Base-by-base conservation (phyloP, 1,139 yeast species). In the Yamadazyma mexicana region DNA sequence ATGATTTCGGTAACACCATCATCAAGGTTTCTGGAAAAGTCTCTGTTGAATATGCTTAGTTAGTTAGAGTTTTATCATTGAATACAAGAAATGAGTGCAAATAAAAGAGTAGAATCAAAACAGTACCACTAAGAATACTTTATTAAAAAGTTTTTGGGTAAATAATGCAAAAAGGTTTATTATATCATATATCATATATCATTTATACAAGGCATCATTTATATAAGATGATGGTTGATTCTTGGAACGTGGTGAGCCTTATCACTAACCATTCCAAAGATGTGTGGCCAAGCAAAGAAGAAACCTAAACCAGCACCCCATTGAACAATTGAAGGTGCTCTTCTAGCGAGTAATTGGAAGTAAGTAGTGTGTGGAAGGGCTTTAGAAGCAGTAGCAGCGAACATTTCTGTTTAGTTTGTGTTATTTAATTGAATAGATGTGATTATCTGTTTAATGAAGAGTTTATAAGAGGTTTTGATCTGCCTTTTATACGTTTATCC, bases 281-380 rank as follows among this genome's bases (percentile, higher is more conserved):
- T 48, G 42, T 64, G 71, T 14, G 75, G 74, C 73, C 74, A 68
- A 17, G 62, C 64, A 43, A 69, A 59, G 50, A 68, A 62, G 24
- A 51, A 32, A 2, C 50, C 55, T n/a, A 69, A 41, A 11, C 66
- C 64, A 26, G 52, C 34, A 12, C 58, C 67, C 73, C 74, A 68
- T 8, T 49, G 47, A n/a, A 47, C 58, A 32, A 68, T 35, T 7
- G 40, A 43, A 3, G 74, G 75, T 9, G 64, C 37, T 54, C 73
- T 64, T 52, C 62, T 54, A 15, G 58, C 47, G 37, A 53, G 54
- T 40, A 64, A 58, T 39, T 51, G 51, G 11, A 39, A 24, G 39
- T 35, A 49, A 15, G 46, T 34, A 38, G 50, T 45, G 33, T 44
- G 43, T 35, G 52, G 46, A 16, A 46, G 16, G 20, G 39, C 23